Conservation (phyloP, 495 filamentous ascomycete species). For the Lepidopterella palustris region DNA sequence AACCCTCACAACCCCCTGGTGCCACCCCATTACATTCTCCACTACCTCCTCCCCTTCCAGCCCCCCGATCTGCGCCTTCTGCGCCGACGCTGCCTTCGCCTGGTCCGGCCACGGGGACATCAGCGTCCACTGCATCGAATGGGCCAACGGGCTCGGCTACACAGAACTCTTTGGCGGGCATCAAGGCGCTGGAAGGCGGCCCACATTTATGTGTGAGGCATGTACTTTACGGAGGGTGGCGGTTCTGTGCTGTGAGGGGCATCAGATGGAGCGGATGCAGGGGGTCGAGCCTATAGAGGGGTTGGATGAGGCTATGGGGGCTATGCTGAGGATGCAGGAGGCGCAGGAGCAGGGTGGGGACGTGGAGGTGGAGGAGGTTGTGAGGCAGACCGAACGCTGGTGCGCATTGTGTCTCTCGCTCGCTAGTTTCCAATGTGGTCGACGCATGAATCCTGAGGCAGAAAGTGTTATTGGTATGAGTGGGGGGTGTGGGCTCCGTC, state of each 20-base stretch:
- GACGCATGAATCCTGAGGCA: neutral
- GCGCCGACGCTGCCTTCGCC: slow-evolving; percentile 12
- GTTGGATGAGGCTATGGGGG: neutral
- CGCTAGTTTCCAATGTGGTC: slow-evolving; percentile 11
- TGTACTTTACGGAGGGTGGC: slow-evolving; percentile 8
- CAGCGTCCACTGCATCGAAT: slow-evolving; percentile 12
- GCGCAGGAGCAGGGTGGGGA: neutral
- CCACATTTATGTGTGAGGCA: slow-evolving; percentile 8
- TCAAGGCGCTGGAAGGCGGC: neutral
- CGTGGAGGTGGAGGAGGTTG: neutral
- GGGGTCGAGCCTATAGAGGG: neutral
- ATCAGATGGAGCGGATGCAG: neutral
- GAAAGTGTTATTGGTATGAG: neutral
- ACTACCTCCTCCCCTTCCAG: neutral
- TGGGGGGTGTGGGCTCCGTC: slow-evolving; percentile 13
- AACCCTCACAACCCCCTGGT: slow-evolving; percentile 11
- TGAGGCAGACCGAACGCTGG: slow-evolving; percentile 5
- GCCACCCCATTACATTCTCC: slow-evolving; percentile 19
- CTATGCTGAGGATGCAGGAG: neutral
- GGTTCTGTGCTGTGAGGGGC: slow-evolving; percentile 4
- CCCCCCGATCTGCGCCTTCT: slow-evolving; percentile 17
- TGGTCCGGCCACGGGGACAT: slow-evolving; percentile 10
- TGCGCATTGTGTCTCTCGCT: slow-evolving; percentile 17
- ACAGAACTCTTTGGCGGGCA: slow-evolving; percentile 18
- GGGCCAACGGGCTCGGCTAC: slow-evolving; percentile 17